A percentile compares a stretch with the other conserved stretches of the same genome.
Conservation (phyloP, 73 alveolate species). For the Paramecium caudatum region DNA sequence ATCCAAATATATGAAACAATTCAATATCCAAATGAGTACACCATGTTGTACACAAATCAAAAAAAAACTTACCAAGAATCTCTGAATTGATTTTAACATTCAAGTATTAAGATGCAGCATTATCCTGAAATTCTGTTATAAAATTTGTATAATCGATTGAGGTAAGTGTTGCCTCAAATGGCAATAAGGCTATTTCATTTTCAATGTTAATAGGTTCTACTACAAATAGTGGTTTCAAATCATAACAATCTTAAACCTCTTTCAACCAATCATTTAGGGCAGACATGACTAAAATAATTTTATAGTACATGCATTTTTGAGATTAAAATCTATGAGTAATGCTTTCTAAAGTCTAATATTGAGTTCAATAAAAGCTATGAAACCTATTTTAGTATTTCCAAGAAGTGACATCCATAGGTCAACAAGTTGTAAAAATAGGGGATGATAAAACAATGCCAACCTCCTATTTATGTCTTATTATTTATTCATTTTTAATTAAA, state of each 20-base stretch:
- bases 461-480: conserved; percentile 73
- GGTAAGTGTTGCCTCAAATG: conserved; percentile 58
- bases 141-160: conserved; percentile 48
- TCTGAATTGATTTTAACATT: conserved; percentile 70
- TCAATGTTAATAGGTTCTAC: conserved; percentile 50
- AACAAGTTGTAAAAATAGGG: conserved; percentile 66
- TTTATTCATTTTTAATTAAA: conserved; percentile 47
- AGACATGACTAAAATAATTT: conserved; percentile 63
- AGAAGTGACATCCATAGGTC: conserved; percentile 32
- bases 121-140: conserved; percentile 66
- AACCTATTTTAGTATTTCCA: conserved; percentile 44
- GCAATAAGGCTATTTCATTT: conserved; percentile 34
- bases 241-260: conserved; percentile 72
- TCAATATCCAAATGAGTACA: conserved; percentile 69
- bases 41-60: conserved; percentile 77
- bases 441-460: conserved; percentile 74
- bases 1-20: conserved; percentile 7
- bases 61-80: conserved; percentile 67
- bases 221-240: conserved; percentile 38
- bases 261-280: conserved; percentile 77
- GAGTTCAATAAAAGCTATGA: conserved; percentile 58
- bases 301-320: conserved; percentile 72
- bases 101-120: conserved; percentile 60
- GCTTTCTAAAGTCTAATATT: conserved; percentile 57
- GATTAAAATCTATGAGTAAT: conserved; percentile 51